Percentiles rank a stretch among this genome's conserved stretches.
Conservation (phyloP, 1,139 yeast genomes). For the Kodamaea plutei region DNA sequence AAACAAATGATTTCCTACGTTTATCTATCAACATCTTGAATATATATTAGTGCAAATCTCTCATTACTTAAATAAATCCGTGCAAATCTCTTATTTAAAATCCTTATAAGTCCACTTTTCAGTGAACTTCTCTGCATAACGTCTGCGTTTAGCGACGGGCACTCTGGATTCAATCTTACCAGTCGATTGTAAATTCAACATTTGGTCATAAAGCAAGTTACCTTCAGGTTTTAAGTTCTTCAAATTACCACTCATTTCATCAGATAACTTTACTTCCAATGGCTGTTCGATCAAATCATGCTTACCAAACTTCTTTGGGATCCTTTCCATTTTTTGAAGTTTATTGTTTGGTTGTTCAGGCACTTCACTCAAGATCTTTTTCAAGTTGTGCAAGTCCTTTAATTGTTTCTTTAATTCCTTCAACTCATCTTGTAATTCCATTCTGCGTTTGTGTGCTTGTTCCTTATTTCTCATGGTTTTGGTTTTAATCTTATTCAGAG, state of each 20-base stretch:
- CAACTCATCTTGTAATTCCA: conserved; percentile 52
- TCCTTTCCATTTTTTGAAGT: conserved; percentile 18
- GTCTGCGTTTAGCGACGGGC: conserved; percentile 63
- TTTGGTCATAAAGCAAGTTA: conserved; percentile 74
- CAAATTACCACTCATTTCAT: conserved; percentile 82
- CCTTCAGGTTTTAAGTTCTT: conserved; percentile 91
- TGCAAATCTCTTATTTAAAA: no score
- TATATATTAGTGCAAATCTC: no score
- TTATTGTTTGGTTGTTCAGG: conserved; percentile 15
- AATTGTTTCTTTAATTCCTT: conserved; percentile 55
- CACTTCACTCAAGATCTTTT: conserved; percentile 40
- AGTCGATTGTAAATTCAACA: conserved; percentile 73
- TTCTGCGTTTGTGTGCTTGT: conserved; percentile 58
- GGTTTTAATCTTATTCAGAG: conserved; percentile 68
- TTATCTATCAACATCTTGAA: no score
- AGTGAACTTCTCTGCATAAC: conserved; percentile 67
- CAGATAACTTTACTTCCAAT: conserved; percentile 82
- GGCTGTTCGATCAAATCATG: conserved; percentile 59
- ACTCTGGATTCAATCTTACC: conserved; percentile 87
- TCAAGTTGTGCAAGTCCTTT: conserved; percentile 54
- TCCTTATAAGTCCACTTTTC: conserved; percentile 94
- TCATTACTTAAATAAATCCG: no score
- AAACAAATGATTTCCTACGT: no score
- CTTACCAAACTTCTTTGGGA: conserved; percentile 42
- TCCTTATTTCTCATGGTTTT: conserved; percentile 71